phyloP scores from a whole-genome alignment of 2,329 filamentous ascomycete species.

The Fusarium decemcellulare region DNA sequence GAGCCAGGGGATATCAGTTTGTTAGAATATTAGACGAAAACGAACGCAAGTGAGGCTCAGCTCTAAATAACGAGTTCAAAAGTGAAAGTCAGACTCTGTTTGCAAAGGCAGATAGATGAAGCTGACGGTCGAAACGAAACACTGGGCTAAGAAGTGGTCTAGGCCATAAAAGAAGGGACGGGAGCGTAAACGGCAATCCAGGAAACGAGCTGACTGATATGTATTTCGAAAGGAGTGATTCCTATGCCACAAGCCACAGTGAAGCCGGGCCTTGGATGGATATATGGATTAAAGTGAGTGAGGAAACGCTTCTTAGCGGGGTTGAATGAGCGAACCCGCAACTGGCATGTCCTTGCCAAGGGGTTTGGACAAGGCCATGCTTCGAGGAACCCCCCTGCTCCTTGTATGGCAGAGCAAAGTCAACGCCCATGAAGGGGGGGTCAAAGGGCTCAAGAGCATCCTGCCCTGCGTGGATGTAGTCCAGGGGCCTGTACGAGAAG shows the following conservation, averaged over 20 bases:
- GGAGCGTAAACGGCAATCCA: conserved; percentile 19
- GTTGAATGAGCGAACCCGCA: conserved; percentile 40
- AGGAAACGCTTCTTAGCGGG: conserved; percentile 38
- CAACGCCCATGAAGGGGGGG: conserved; percentile 60
- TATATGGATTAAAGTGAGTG: conserved; percentile 44
- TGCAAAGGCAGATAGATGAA: conserved; percentile 6
- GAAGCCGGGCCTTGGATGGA: conserved; percentile 41
- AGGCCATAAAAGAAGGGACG: conserved; percentile 19
- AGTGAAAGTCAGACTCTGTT: conserved; percentile 7
- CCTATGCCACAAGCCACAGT: conserved; percentile 16
- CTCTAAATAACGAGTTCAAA: conserved; percentile 4
- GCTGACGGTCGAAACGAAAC: conserved; percentile 12
- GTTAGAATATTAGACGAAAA: conserved; percentile 27
- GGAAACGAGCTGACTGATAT: conserved; percentile 19
- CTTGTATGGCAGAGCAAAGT: conserved; percentile 57
- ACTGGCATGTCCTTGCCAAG: conserved; percentile 42
- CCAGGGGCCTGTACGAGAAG: conserved; percentile 41
- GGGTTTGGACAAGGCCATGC: conserved; percentile 41
- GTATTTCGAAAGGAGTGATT: conserved; percentile 28
- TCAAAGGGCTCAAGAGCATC: conserved; percentile 58
- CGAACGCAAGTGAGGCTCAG: conserved; percentile 22
- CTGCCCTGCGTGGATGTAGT: conserved; percentile 32
- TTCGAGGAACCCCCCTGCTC: conserved; percentile 38
- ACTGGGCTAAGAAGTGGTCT: conserved; percentile 14
- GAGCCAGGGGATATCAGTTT: conserved; percentile 23